Conservation (phyloP, 2,329 filamentous ascomycete species). For the Capronia americana region DNA sequence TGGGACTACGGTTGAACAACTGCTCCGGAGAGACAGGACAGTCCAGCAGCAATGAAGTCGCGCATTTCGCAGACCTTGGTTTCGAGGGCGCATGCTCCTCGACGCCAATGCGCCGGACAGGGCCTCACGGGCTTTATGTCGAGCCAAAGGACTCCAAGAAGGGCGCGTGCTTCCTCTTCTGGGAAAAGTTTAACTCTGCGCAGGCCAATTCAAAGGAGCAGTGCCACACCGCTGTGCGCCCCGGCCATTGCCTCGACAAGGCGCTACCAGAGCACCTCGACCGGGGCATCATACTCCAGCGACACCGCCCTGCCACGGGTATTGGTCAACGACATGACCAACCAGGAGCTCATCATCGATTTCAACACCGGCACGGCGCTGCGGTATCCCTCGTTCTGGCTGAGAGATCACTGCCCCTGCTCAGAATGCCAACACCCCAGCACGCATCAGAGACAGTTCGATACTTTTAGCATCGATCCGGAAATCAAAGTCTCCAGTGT, state of each 20-base stretch:
- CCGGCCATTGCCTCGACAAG: background rate
- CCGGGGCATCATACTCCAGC: slow-evolving; percentile 12
- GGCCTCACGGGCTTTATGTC: background rate
- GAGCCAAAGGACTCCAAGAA: background rate
- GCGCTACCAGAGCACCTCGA: background rate
- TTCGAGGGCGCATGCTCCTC: background rate
- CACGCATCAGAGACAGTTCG: slow-evolving; percentile 71
- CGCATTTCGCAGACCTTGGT: background rate
- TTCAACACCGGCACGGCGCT: slow-evolving; percentile 34
- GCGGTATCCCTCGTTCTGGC: slow-evolving; percentile 40
- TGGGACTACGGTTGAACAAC: background rate
- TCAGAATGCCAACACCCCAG: slow-evolving; percentile 69
- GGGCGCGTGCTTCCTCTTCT: background rate
- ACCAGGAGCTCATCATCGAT: slow-evolving; percentile 39
- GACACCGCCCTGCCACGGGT: slow-evolving; percentile 19
- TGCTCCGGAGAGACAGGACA: background rate
- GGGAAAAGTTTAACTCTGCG: background rate
- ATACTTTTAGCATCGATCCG: slow-evolving; percentile 68
- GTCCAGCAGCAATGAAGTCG: background rate
- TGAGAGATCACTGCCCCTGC: slow-evolving; percentile 76
- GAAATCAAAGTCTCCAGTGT: slow-evolving; percentile 21
- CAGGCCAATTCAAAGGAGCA: background rate
- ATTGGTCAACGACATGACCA: slow-evolving; percentile 39
- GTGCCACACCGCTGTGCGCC: background rate
- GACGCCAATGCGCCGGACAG: background rate